A percentile compares a stretch with the other conserved stretches of the same genome.
Evolutionary conservation across 768 basidiomycete species (phyloP).

Genomic region (Suillus subaureus): DNA sequence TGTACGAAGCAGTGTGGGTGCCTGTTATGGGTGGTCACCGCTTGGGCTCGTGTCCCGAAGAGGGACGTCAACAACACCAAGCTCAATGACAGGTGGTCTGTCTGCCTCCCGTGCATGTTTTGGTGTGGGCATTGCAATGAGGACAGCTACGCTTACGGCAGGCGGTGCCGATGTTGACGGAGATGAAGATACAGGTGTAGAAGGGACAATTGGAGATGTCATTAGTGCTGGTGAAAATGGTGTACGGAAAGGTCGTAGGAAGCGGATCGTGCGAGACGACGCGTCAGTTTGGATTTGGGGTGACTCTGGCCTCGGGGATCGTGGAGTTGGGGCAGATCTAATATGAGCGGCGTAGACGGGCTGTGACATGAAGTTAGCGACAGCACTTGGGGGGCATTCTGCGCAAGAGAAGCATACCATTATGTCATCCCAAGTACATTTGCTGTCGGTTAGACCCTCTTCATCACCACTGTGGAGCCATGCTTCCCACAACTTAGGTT

Average conservation of each 20-base stretch:
- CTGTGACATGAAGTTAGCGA: constrained; percentile 14
- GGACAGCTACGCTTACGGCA: constrained; percentile 40
- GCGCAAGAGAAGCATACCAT: constrained; percentile 21
- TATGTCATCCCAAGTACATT: constrained; percentile 31
- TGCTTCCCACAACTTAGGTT: constrained; percentile 33
- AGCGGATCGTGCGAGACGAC: constrained; percentile 16
- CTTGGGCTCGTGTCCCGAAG: background rate
- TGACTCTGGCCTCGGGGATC: background rate
- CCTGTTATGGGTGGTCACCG: background rate
- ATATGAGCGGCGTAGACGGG: constrained; percentile 28
- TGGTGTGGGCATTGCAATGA: constrained; percentile 46
- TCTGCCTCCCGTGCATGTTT: constrained; percentile 20
- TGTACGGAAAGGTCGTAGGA: constrained; percentile 21
- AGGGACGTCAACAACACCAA: constrained; percentile 30
- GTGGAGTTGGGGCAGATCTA: constrained; percentile 15
- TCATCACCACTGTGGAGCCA: constrained; percentile 22
- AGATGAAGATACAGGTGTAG: constrained; percentile 8
- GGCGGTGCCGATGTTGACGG: constrained; percentile 15
- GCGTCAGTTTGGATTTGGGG: constrained; percentile 10
- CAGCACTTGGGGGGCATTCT: background rate
- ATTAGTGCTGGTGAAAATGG: constrained; percentile 18
- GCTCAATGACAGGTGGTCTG: constrained; percentile 35
- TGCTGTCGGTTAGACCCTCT: constrained; percentile 13
- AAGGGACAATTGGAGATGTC: constrained; percentile 8
- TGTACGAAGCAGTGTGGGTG: background rate